Evolutionary conservation across 345 rosid species (phyloP).

Genomic region (Moricandia arvensis): DNA sequence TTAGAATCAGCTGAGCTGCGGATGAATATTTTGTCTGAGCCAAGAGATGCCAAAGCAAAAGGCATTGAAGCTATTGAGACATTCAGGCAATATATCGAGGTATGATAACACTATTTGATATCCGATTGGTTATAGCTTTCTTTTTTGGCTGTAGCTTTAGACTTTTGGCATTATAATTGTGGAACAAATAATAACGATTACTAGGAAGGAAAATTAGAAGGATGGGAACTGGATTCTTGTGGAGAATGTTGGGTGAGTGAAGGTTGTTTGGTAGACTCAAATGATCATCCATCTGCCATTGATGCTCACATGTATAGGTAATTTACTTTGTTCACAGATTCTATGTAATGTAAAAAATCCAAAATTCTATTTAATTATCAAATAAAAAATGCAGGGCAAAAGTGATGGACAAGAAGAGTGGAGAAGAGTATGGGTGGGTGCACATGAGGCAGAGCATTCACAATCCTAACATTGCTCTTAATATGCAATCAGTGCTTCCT

Average conservation of each 20-base stretch:
- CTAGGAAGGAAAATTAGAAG: constrained; percentile 66
- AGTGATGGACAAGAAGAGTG: constrained; percentile 54
- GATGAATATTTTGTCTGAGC: constrained; percentile 67
- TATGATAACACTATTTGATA: constrained; percentile 15
- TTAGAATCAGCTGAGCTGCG: constrained; percentile 62
- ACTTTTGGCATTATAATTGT: background rate
- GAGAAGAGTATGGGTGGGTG: constrained; percentile 73
- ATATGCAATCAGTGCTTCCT: constrained; percentile 64
- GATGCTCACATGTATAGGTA: constrained; percentile 96
- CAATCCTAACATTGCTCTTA: constrained; percentile 80
- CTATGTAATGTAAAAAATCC: background rate
- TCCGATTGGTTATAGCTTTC: background rate
- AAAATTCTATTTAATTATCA: background rate
- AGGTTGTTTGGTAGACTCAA: constrained; percentile 85
- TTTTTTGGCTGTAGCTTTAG: background rate
- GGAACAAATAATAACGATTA: background rate
- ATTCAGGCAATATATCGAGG: constrained; percentile 65
- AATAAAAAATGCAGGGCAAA: constrained; percentile 49
- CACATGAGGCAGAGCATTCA: constrained; percentile 92
- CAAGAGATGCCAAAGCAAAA: constrained; percentile 69
- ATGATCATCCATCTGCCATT: constrained; percentile 63
- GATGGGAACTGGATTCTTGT: constrained; percentile 85
- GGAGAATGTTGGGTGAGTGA: constrained; percentile 95
- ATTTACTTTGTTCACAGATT: background rate
- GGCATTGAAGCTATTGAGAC: constrained; percentile 73